Conservation (phyloP, 177 flowering plant species). For the Vitis hybrid region DNA sequence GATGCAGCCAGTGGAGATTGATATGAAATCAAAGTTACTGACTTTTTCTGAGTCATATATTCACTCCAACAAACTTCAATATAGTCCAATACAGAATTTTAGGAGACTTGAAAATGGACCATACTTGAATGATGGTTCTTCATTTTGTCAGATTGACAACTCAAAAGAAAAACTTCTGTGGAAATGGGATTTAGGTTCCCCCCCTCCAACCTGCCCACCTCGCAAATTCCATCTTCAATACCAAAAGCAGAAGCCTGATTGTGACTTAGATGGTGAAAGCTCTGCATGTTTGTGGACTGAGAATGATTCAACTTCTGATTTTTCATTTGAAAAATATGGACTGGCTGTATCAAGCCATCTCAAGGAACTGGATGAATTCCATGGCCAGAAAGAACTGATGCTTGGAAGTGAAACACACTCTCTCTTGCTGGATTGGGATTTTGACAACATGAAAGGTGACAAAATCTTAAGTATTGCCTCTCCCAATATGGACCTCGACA, state of each 20-base stretch:
- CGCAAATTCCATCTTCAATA: slow-evolving; percentile 4
- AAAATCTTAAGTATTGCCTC: slow-evolving; percentile 10
- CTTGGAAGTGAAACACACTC: slow-evolving; percentile 12
- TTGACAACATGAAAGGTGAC: slow-evolving; percentile 14
- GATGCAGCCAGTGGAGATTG: slow-evolving; percentile 5
- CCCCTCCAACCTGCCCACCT: slow-evolving; percentile 11
- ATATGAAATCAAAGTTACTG: slow-evolving; percentile 12
- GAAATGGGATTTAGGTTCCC: slow-evolving; percentile 13
- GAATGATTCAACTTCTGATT: slow-evolving; percentile 13
- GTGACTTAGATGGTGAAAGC: slow-evolving; percentile 10
- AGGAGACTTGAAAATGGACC: slow-evolving; percentile 12
- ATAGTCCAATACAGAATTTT: slow-evolving; percentile 9
- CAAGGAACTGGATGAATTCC: slow-evolving; percentile 17
- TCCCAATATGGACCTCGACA: slow-evolving; percentile 9
- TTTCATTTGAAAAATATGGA: slow-evolving; percentile 11
- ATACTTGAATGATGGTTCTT: slow-evolving; percentile 10
- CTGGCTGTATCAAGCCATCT: slow-evolving; percentile 8
- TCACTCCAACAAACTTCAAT: slow-evolving; percentile 11
- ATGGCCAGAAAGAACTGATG: slow-evolving; percentile 8
- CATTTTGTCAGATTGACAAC: slow-evolving; percentile 11
- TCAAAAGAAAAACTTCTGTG: slow-evolving; percentile 10
- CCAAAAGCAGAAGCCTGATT: slow-evolving; percentile 9
- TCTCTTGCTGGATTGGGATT: slow-evolving; percentile 32
- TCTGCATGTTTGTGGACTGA: slow-evolving; percentile 4
- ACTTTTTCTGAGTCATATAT: slow-evolving; percentile 17